Base-by-base conservation (phyloP, 768 basidiomycete species). In the Pleurotus giganteus region DNA sequence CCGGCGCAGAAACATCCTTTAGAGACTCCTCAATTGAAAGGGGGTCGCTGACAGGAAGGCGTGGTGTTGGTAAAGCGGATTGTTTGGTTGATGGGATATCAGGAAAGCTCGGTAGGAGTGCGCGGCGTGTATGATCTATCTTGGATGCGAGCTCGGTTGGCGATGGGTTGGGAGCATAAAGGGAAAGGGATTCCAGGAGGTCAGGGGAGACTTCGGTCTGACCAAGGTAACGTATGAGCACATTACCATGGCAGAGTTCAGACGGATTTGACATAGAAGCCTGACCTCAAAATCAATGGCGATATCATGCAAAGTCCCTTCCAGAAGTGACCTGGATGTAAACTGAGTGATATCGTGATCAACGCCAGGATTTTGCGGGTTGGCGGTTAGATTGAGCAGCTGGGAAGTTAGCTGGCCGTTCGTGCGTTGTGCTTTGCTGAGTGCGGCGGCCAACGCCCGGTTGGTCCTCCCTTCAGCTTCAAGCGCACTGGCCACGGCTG, bases 31-130 rank as follows among this genome's bases (percentile, higher is more conserved):
- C 31, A 13, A 32, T 6, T 32, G n/a, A n/a, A n/a, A n/a, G n/a
- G n/a, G n/a, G n/a, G n/a, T n/a, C n/a, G n/a, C n/a, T n/a, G n/a
- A n/a, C n/a, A n/a, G n/a, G n/a, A n/a, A n/a, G n/a, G n/a, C n/a
- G n/a, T n/a, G n/a, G n/a, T n/a, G n/a, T n/a, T n/a, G n/a, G n/a
- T n/a, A n/a, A n/a, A n/a, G n/a, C n/a, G n/a, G n/a, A n/a, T n/a
- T 41, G n/a, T 7, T n/a, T 8, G 7, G 13, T 32, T 4, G 47
- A 31, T 8, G 67, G 62, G 2, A 67, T 27, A 2, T 58, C 32
- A 1, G 71, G 72, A 43, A 70, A 72, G 6, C 61, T 47, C 0
- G 72, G 65, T 6, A 71, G 58, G 15, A 68, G 23, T 4, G 27
- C 36, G 1, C 54, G 54, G 15, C 71, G 67, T 4, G 72, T 68